phyloP scores from a whole-genome alignment of 116 monocot species.

The Posidonia oceanica region DNA sequence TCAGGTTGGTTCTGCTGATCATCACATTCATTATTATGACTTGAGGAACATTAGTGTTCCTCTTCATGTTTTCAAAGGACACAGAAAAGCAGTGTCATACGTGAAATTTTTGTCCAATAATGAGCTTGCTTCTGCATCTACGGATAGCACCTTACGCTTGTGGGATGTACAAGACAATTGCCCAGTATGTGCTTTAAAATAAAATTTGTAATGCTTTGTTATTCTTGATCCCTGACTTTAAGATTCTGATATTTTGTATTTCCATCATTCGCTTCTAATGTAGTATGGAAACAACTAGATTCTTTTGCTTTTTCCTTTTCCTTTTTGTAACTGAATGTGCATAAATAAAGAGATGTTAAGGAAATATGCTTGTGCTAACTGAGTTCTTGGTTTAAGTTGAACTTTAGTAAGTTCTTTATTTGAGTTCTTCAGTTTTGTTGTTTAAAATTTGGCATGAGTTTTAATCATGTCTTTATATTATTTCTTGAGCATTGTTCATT shows the following conservation, averaged over 20 bases:
- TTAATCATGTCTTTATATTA: too few relatives aligned
- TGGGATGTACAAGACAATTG: slow-evolving; percentile 94
- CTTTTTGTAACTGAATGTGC: neutral
- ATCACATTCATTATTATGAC: slow-evolving; percentile 97
- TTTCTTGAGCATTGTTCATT: too few relatives aligned
- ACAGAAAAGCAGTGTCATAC: slow-evolving; percentile 93
- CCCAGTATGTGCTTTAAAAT: slow-evolving; percentile 26
- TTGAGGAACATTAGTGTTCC: slow-evolving; percentile 79
- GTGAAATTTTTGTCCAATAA: slow-evolving; percentile 89
- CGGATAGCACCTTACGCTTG: slow-evolving; percentile 87
- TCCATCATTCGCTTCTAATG: too few relatives aligned
- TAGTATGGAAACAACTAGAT: too few relatives aligned
- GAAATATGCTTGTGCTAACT: too few relatives aligned
- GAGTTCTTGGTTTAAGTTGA: too few relatives aligned
- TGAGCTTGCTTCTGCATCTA: slow-evolving; percentile 97
- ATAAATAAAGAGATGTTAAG: too few relatives aligned
- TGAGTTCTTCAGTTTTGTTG: too few relatives aligned
- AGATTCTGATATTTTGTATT: neutral
- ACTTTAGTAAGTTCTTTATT: too few relatives aligned
- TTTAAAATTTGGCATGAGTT: too few relatives aligned
- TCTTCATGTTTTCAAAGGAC: slow-evolving; percentile 76
- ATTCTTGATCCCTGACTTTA: neutral
- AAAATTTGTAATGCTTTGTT: neutral
- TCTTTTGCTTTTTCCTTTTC: too few relatives aligned
- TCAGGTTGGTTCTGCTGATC: slow-evolving; percentile 98